Conservation (phyloP, 1,284 basidiomycete species). For the Volvariella surrecta region DNA sequence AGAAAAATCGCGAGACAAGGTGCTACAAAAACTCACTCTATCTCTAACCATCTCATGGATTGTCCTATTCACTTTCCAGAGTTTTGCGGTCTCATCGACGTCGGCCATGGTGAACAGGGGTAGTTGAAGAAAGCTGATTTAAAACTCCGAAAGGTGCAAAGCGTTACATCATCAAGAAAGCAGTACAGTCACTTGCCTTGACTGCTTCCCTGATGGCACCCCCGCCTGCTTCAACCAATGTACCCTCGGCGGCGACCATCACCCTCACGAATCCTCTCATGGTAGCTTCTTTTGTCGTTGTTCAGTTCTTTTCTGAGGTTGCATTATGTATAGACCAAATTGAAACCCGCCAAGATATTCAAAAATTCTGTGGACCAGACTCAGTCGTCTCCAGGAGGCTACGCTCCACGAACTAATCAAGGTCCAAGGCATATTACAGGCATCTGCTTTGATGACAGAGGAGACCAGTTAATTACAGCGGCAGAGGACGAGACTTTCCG, state of each 20-base stretch:
- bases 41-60: conserved; percentile 96
- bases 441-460: conserved; percentile 86
- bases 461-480: conserved; percentile 80
- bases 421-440: conserved; percentile 75
- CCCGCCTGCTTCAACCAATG: conserved; percentile 29
- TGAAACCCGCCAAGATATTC: conserved; percentile 89
- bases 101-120: conserved; percentile 41
- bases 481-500: conserved; percentile 93
- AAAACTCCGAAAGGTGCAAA: conserved; percentile 33
- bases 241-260: conserved; percentile 26
- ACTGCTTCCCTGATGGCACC: conserved; percentile 22
- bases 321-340: conserved; percentile 39
- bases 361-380: conserved; percentile 63
- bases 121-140: conserved; percentile 19
- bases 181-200: background rate
- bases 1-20: conserved; percentile 4
- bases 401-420: conserved; percentile 29
- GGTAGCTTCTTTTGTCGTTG: conserved; percentile 26
- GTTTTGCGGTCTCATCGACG: conserved; percentile 68
- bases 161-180: background rate
- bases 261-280: conserved; percentile 34
- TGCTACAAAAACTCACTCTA: conserved; percentile 43
- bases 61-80: conserved; percentile 96
- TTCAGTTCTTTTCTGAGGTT: conserved; percentile 9
- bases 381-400: conserved; percentile 40